A percentile compares a stretch with the other conserved stretches of the same genome.
These are phyloP conservation scores for Pythium aphanidermatum DNA, from an alignment of 352 stramenopile species.

Conservation along the genomic window DNA sequence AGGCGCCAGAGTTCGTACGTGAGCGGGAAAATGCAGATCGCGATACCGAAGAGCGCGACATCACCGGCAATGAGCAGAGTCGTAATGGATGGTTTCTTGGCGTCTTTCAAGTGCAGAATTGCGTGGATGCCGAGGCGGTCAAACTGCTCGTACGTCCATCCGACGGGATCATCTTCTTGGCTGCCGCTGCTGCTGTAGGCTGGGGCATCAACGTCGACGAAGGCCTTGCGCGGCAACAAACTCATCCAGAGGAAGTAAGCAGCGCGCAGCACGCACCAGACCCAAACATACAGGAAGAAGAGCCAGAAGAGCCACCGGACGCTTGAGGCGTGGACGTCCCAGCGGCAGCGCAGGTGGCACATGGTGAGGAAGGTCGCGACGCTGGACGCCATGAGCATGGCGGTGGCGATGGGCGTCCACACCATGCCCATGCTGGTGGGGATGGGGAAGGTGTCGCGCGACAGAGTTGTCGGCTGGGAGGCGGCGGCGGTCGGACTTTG, in stretches of 20 bases:
- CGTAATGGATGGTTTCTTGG: conserved; percentile 24
- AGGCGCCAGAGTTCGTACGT: conserved; percentile 55
- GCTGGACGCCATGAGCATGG: conserved; percentile 5
- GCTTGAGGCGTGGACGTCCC: conserved; percentile 23
- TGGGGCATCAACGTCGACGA: conserved; percentile 9
- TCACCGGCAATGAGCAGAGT: conserved; percentile 37
- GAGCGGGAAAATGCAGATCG: conserved; percentile 44
- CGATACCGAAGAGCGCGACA: conserved; percentile 38
- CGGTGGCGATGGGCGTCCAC: conserved; percentile 1
- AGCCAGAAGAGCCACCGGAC: conserved; percentile 59
- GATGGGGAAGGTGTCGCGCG: too few species aligned
- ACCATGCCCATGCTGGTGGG: too few species aligned
- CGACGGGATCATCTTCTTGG: too few species aligned
- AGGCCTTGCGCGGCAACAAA: neutral
- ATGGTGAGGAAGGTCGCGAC: conserved; percentile 14
- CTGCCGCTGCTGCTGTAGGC: too few species aligned
- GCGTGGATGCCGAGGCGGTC: conserved; percentile 44
- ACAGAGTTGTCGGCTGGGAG: too few species aligned
- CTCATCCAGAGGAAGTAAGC: conserved; percentile 41
- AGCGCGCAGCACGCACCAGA: conserved; percentile 32
- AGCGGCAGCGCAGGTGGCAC: conserved; percentile 14
- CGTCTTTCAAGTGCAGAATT: conserved; percentile 17
- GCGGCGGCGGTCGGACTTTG: too few species aligned
- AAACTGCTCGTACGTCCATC: conserved; percentile 21
- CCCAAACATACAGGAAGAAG: conserved; percentile 47